Conservation (phyloP, 805 yeast genomes). For the Blastobotrys americana region DNA sequence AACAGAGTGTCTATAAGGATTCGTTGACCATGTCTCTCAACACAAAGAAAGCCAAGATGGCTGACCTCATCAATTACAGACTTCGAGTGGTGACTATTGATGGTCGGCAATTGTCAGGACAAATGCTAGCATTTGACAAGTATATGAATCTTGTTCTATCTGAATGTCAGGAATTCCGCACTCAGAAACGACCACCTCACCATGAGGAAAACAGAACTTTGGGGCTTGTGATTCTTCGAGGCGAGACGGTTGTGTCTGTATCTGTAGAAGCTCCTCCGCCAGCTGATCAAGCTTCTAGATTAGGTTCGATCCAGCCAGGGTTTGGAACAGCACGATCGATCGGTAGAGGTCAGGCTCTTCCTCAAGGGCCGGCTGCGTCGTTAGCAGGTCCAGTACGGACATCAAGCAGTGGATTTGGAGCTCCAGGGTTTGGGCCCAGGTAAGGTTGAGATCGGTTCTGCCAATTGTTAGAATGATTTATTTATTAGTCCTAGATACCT, state of each 20-base stretch:
- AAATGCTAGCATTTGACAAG: conserved; percentile 76
- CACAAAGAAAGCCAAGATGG: conserved; percentile 41
- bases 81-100: conserved; percentile 72
- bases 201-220: conserved; percentile 66
- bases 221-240: conserved; percentile 79
- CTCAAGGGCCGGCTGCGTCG: conserved; percentile 27
- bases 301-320: conserved; percentile 28
- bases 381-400: conserved; percentile 25
- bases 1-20: too few species aligned
- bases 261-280: conserved; percentile 60
- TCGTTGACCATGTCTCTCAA: neutral
- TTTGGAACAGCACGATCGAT: conserved; percentile 31
- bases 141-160: conserved; percentile 80
- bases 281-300: conserved; percentile 31
- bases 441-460: too few species aligned
- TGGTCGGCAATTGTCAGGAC: conserved; percentile 70
- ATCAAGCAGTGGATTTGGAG: conserved; percentile 32
- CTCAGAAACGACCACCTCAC: conserved; percentile 50
- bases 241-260: conserved; percentile 74
- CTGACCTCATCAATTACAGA: conserved; percentile 67
- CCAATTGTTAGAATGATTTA: too few species aligned
- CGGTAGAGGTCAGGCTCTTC: conserved; percentile 28
- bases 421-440: too few species aligned
- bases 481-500: too few species aligned
- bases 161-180: conserved; percentile 76